Base-by-base conservation (phyloP, 2,329 filamentous ascomycete genomes). In the Aspergillus neoniger region DNA sequence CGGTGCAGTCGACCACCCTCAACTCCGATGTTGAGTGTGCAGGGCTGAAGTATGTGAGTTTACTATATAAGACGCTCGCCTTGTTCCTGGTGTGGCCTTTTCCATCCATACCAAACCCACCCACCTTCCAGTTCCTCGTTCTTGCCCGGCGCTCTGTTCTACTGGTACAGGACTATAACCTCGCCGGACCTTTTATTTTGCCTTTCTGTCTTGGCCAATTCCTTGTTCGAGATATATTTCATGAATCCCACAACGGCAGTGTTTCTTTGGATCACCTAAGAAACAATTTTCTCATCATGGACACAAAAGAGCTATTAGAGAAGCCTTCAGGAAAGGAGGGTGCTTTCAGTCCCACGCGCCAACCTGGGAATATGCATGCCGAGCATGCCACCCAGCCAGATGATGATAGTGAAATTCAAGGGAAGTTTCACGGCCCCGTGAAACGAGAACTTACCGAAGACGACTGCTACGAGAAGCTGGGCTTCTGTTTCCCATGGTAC, bases 401-500 rank as follows among this genome's bases (percentile, higher is more conserved):
- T 30, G 53, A 48, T 7, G 62, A 62, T 28, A 64, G 57, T 38
- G 64, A 62, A 15, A 17, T 50, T 14, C 62, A 32, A 7, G 62
- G 57, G 7, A 64, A 65, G 39, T 32, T 56, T 5, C 51, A 43
- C 19, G 59, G 54, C 15, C 68, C 70, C 36, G 70, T 69, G 28
- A 72, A 70, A 55, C 62, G 73, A 39, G 77, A 82, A 59, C 64
- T 85, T 38, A 80, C 74, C 2, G 79, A 82, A 60, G 76, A 80
- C 25, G 86, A 88, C 63, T 88, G 86, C 72, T 87, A 86, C 72
- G 80, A 83, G 6, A 82, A 89, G 68, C 80, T 91, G 1, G 87
- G 86, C 53, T 90, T 81, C 69, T 77, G 77, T 30, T 90, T 84
- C 64, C 76, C 87, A 0, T 61, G 61, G 52, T 68, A 66, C 59